A percentile compares a stretch with the other conserved stretches of the same genome.
These are phyloP conservation scores for Podospora pseudocomata DNA, from an alignment of 495 filamentous ascomycete genomes.

Conservation along the genomic window DNA sequence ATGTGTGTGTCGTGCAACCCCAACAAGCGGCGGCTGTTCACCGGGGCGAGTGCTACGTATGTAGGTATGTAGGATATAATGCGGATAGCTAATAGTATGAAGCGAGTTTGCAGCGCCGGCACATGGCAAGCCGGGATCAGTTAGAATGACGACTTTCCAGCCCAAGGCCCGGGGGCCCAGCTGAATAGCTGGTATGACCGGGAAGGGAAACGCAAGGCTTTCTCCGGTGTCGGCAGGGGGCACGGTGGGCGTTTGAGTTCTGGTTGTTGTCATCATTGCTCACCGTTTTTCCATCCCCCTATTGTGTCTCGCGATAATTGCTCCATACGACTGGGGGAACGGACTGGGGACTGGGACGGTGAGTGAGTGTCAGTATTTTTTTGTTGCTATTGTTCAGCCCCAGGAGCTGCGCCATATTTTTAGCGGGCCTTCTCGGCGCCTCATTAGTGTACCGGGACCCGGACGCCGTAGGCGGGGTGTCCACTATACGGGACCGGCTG, in stretches of 20 bases:
- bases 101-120: slow-evolving; percentile 15
- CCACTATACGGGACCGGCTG: background rate
- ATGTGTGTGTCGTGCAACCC: background rate
- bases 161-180: slow-evolving; percentile 14
- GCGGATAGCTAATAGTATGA: slow-evolving; percentile 1
- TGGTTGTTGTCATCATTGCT: background rate
- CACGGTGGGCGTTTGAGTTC: background rate
- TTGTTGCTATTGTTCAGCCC: slow-evolving; percentile 11
- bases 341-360: background rate
- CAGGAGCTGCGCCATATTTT: slow-evolving; percentile 22
- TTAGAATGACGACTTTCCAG: background rate
- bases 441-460: slow-evolving; percentile 9
- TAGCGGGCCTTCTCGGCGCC: slow-evolving; percentile 14
- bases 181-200: slow-evolving; percentile 18
- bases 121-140: background rate
- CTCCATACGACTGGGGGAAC: slow-evolving; percentile 1
- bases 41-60: background rate
- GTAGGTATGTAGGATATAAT: background rate
- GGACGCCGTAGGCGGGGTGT: background rate
- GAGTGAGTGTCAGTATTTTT: background rate
- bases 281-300: background rate
- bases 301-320: background rate
- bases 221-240: slow-evolving; percentile 11
- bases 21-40: background rate
- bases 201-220: slow-evolving; percentile 23